These are phyloP conservation scores for Cercospora zeina DNA, from an alignment of 2,329 filamentous ascomycete species.

Conservation along the genomic window DNA sequence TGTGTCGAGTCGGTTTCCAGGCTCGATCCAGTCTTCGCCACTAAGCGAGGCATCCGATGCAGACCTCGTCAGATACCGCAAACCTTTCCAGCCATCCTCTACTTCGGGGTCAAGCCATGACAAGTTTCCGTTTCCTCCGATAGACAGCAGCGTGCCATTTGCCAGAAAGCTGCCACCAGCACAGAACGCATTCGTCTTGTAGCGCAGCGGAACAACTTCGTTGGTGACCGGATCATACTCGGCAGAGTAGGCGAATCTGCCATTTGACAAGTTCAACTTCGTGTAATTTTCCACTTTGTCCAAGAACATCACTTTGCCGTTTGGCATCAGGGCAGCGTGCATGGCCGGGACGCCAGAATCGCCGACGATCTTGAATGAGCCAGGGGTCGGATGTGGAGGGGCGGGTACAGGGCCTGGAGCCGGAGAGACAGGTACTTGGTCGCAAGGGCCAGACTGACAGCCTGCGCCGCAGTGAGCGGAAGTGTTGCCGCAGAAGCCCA, in stretches of 20 bases:
- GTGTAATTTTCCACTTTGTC: constrained; percentile 66
- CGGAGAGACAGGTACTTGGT: constrained; percentile 43
- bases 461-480: constrained; percentile 53
- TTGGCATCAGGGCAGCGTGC: constrained; percentile 61
- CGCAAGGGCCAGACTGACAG: constrained; percentile 58
- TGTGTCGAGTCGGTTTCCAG: constrained; percentile 53
- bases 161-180: constrained; percentile 60
- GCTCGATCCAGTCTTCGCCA: constrained; percentile 56
- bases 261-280: constrained; percentile 55
- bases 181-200: constrained; percentile 63
- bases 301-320: constrained; percentile 60
- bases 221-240: constrained; percentile 59
- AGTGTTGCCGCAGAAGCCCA: constrained; percentile 56
- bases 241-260: constrained; percentile 60
- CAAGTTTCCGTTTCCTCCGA: constrained; percentile 61
- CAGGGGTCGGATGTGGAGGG: constrained; percentile 49
- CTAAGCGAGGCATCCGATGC: constrained; percentile 48
- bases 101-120: constrained; percentile 59
- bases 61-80: constrained; percentile 57
- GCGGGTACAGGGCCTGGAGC: constrained; percentile 50
- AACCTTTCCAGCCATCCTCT: constrained; percentile 58
- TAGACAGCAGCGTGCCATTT: constrained; percentile 56
- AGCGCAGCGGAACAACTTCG: constrained; percentile 49
- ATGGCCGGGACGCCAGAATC: constrained; percentile 63
- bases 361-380: constrained; percentile 53